A percentile compares a stretch with the other conserved stretches of the same genome.
Evolutionary conservation across 768 basidiomycete genomes (phyloP).

Genomic region (Amanita rimosa): DNA sequence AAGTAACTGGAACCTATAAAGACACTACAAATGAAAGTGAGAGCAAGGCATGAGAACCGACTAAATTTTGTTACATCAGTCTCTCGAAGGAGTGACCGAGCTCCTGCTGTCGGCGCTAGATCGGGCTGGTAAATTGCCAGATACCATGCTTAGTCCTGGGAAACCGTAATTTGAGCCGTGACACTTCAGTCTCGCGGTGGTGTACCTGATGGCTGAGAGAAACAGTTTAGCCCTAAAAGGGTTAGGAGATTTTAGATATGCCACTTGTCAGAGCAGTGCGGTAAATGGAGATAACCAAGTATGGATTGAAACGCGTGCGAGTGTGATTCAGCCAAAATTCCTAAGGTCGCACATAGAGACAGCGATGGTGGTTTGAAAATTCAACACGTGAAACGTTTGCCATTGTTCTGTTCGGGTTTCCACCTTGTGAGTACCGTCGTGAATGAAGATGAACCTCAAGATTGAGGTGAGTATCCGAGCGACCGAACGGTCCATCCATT

Average conservation of each 20-base stretch:
- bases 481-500: not conserved
- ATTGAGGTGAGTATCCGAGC: not conserved
- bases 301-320: not conserved
- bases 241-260: conserved; percentile 22
- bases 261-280: conserved; percentile 19
- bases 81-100: conserved; percentile 17
- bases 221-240: conserved; percentile 27
- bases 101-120: conserved; percentile 18
- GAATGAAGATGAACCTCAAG: not conserved
- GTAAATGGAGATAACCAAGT: not conserved
- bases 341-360: conserved; percentile 1
- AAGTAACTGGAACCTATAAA: conserved; percentile 25
- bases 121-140: conserved; percentile 23
- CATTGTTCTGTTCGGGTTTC: not conserved
- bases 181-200: conserved; percentile 27
- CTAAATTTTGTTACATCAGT: conserved; percentile 21
- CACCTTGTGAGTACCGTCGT: too few relatives aligned
- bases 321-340: not conserved
- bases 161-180: conserved; percentile 20
- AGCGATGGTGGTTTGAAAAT: not conserved
- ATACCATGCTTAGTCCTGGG: conserved; percentile 23
- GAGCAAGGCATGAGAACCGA: conserved; percentile 13
- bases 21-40: conserved; percentile 16
- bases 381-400: not conserved
- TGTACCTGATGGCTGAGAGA: conserved; percentile 22